Conservation (phyloP, 352 stramenopile genomes). For the Globisporangium emineosum region DNA sequence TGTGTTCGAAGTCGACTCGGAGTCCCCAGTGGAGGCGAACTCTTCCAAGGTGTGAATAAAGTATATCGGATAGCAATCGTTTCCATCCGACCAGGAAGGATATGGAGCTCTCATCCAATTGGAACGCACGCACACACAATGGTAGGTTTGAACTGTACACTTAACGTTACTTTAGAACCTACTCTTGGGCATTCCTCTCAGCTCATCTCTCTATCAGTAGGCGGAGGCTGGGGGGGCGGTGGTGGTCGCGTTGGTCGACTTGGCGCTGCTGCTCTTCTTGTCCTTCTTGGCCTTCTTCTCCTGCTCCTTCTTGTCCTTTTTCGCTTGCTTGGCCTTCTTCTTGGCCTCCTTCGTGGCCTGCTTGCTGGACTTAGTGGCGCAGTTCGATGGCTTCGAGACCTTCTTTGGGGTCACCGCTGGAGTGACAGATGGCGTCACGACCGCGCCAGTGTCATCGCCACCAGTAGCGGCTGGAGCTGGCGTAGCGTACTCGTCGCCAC, state of each 20-base stretch:
- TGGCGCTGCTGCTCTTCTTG: not conserved
- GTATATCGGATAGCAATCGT: too few relatives aligned
- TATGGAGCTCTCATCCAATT: too few relatives aligned
- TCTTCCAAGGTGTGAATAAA: too few relatives aligned
- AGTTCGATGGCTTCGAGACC: constrained; percentile 11
- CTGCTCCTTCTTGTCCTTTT: constrained; percentile 5
- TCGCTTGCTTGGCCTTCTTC: constrained; percentile 6
- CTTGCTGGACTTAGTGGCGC: not conserved
- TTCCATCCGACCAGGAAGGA: too few relatives aligned
- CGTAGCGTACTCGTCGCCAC: not conserved
- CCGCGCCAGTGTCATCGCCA: not conserved
- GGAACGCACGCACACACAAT: not conserved
- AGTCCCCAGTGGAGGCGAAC: too few relatives aligned
- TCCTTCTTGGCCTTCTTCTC: not conserved
- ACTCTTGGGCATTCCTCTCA: constrained; percentile 1
- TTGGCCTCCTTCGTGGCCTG: constrained; percentile 1
- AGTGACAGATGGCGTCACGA: constrained; percentile 1
- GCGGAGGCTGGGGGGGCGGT: not conserved
- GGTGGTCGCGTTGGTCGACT: not conserved
- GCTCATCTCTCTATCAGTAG: not conserved
- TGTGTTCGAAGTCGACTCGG: too few relatives aligned
- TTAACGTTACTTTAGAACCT: not conserved
- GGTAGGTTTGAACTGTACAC: not conserved
- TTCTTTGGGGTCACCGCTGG: constrained; percentile 12
- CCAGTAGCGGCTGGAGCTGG: constrained; percentile 1